Base-by-base conservation (phyloP, 2,329 filamentous ascomycete genomes). In the Aureobasidium uvarum region DNA sequence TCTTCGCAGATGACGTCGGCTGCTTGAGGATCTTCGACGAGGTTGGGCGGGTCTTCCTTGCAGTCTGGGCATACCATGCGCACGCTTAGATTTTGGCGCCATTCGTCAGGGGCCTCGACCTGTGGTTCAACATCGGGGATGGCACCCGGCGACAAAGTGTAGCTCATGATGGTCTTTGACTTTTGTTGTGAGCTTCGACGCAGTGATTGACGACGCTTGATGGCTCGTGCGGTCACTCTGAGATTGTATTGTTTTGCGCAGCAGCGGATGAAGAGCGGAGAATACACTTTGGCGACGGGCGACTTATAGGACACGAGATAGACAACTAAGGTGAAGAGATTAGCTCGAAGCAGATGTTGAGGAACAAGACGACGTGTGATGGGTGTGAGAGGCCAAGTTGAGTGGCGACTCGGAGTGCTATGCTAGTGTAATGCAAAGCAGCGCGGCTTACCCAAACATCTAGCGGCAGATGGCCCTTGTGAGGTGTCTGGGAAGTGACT, bases 1-100 rank as follows among this genome's bases (percentile, higher is more conserved):
- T 89, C 92, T 66, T 85, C 90, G 76, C 95, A 99, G 64, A 99
- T 92, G 76, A 96, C 91, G 77, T 99, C 95, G 69, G 92, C 91
- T 41, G 88, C 90, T 6, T 92, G 92, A 75, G 94, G 95, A 76
- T 98, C 95, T 75, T 98, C 95, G 52, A 95, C 86, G 41, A 99
- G 82, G 69, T 96, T 93, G 5, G 95, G 94, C n/a, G 95, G 95
- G 63, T 87, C 84, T 74, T 96, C 92, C 73, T 89, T 89, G 83
- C 95, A 99, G 75, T 99, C 94, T 18, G 86, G 89, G 77, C 95
- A 99, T 69, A 92, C 88, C 68, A 98, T 79, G 70, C 89, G 87
- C 74, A 92, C 89, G 76, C 91, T 96, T 66, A 98, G 84, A 71
- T 98, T 95, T 76, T 96, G 89, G 73, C 86, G 86, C 83, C 88